Evolutionary conservation across 1,284 basidiomycete species (phyloP).

Genomic region (Ceratobasidium theobromae): DNA sequence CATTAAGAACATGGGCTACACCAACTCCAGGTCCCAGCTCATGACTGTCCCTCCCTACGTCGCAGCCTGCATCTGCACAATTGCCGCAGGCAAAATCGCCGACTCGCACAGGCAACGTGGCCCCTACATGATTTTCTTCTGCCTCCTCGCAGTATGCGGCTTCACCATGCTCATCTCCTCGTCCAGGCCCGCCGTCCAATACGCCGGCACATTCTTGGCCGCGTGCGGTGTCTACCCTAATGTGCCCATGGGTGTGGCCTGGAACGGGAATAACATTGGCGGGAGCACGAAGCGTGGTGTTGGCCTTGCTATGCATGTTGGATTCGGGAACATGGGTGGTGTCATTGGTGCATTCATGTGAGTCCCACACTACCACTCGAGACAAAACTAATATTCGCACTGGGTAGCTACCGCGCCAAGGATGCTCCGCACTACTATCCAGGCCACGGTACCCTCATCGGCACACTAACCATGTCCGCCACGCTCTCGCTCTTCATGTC

Average conservation of each 20-base stretch:
- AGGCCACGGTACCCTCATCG: constrained; percentile 31
- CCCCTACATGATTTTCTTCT: constrained; percentile 20
- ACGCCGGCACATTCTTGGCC: constrained; percentile 44
- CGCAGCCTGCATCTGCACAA: constrained; percentile 40
- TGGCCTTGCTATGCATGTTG: constrained; percentile 42
- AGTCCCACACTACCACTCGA: background rate
- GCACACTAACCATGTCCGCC: constrained; percentile 30
- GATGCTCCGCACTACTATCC: constrained; percentile 31
- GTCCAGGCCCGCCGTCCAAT: constrained; percentile 40
- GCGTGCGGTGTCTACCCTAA: constrained; percentile 45
- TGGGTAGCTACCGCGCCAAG: constrained; percentile 25
- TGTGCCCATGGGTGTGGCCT: constrained; percentile 43
- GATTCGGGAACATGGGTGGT: constrained; percentile 42
- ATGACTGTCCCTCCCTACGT: constrained; percentile 26
- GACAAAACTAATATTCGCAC: background rate
- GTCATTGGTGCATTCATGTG: constrained; percentile 42
- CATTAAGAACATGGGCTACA: constrained; percentile 48
- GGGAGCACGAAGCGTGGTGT: constrained; percentile 44
- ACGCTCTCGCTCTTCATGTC: constrained; percentile 22
- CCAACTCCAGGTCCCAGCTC: constrained; percentile 42
- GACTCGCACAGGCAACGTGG: constrained; percentile 28
- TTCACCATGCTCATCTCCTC: constrained; percentile 41
- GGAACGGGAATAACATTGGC: constrained; percentile 44
- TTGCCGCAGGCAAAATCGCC: constrained; percentile 38
- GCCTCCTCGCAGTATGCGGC: constrained; percentile 38